Conservation (phyloP, 148 eudicot genomes). For the Fagopyrum homotropicum region DNA sequence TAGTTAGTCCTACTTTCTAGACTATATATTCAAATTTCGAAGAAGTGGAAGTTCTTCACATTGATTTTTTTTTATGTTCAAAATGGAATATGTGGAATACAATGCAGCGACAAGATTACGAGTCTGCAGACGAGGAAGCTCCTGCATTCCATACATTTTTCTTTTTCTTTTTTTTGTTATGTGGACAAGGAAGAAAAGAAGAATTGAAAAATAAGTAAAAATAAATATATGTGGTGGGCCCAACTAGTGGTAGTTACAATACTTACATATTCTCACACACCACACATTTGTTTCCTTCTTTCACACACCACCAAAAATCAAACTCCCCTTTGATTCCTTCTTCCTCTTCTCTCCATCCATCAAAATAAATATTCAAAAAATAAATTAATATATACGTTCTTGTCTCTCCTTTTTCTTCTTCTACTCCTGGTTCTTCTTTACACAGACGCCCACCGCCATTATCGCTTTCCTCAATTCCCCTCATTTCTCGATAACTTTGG, state of each 20-base stretch:
- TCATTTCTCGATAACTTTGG: neutral
- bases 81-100: too few species aligned
- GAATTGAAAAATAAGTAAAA: neutral
- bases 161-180: neutral
- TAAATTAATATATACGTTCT: neutral
- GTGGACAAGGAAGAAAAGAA: neutral
- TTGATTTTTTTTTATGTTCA: too few species aligned
- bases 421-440: neutral
- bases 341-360: neutral
- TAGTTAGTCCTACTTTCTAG: too few species aligned
- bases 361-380: neutral
- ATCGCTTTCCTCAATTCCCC: neutral
- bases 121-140: neutral
- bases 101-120: too few species aligned
- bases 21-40: too few species aligned
- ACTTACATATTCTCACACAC: slow-evolving; percentile 2
- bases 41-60: too few species aligned
- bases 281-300: slow-evolving; percentile 12
- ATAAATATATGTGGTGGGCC: neutral
- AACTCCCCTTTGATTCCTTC: slow-evolving; percentile 7
- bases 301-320: slow-evolving; percentile 5
- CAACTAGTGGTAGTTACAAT: slow-evolving; percentile 9
- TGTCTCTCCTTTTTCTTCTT: neutral
- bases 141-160: neutral
- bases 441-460: slow-evolving; percentile 6